Percentiles rank a stretch among this genome's conserved stretches.
phyloP scores from a whole-genome alignment of 1,284 basidiomycete genomes.

The Leccinum holopus region DNA sequence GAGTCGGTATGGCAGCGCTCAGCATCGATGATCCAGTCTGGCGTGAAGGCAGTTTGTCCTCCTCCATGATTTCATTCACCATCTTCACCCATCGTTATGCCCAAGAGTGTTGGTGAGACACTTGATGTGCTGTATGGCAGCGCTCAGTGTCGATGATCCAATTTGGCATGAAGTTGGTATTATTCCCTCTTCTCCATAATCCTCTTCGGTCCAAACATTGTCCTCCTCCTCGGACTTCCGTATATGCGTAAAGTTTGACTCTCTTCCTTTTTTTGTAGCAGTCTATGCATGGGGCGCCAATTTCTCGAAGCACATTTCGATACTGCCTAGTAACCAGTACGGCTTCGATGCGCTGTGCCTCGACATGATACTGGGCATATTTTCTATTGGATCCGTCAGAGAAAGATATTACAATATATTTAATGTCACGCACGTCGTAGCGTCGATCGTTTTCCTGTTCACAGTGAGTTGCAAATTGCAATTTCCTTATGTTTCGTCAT shows the following conservation, averaged over 20 bases:
- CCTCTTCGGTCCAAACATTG: no score
- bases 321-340: slow-evolving; percentile 41
- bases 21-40: no score
- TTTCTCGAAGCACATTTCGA: slow-evolving; percentile 37
- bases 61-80: slow-evolving; percentile 2
- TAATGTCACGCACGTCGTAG: slow-evolving; percentile 48
- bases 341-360: slow-evolving; percentile 53
- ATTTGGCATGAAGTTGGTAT: no score
- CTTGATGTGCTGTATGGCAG: no score
- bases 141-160: no score
- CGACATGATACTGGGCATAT: slow-evolving; percentile 53
- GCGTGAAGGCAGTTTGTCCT: no score
- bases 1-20: no score
- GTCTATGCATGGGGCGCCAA: slow-evolving; percentile 62
- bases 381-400: slow-evolving; percentile 51
- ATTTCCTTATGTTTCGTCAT: neutral
- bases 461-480: slow-evolving; percentile 46
- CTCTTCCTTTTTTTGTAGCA: slow-evolving; percentile 26
- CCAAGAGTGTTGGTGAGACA: no score
- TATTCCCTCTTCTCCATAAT: no score
- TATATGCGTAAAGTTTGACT: neutral
- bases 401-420: slow-evolving; percentile 58
- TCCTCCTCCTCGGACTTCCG: no score
- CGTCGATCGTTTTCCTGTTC: slow-evolving; percentile 46
- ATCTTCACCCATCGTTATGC: no score